Percentiles rank a stretch among this genome's conserved stretches.
Evolutionary conservation across 768 basidiomycete genomes (phyloP).

Genomic region (Hericium coralloides): DNA sequence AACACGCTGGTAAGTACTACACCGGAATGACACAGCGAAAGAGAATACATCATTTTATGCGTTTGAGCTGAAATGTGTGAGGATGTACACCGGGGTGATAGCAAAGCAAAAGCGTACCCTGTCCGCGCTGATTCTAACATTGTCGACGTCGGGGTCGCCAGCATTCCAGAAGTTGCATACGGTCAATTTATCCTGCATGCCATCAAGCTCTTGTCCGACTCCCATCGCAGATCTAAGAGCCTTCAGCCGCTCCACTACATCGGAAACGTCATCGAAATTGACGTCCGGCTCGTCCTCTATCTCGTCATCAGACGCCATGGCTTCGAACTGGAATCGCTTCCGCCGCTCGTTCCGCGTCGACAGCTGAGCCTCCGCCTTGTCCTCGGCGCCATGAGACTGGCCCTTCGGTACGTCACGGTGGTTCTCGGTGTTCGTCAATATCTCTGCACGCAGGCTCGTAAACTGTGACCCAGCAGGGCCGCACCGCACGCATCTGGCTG

Average conservation of each 20-base stretch:
- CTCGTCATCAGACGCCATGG: constrained; percentile 85
- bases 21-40: too few species aligned
- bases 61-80: constrained; percentile 23
- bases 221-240: constrained; percentile 76
- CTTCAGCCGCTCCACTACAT: constrained; percentile 69
- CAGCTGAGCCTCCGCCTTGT: constrained; percentile 71
- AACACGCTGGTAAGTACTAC: too few species aligned
- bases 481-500: constrained; percentile 81
- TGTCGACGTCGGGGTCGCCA: constrained; percentile 60
- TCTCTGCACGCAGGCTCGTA: constrained; percentile 38
- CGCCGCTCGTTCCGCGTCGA: constrained; percentile 57
- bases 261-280: constrained; percentile 81
- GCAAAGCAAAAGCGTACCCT: constrained; percentile 36
- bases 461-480: too few species aligned
- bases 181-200: constrained; percentile 76
- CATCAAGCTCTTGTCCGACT: constrained; percentile 85
- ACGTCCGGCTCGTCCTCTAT: constrained; percentile 89
- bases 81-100: neutral
- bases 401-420: constrained; percentile 90
- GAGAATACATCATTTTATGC: constrained; percentile 21
- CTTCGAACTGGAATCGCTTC: constrained; percentile 87
- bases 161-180: constrained; percentile 74
- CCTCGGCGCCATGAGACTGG: constrained; percentile 79
- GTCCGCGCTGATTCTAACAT: constrained; percentile 75
- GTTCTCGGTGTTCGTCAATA: constrained; percentile 88